phyloP scores from a whole-genome alignment of 768 basidiomycete genomes.

The Saitozyma podzolica region DNA sequence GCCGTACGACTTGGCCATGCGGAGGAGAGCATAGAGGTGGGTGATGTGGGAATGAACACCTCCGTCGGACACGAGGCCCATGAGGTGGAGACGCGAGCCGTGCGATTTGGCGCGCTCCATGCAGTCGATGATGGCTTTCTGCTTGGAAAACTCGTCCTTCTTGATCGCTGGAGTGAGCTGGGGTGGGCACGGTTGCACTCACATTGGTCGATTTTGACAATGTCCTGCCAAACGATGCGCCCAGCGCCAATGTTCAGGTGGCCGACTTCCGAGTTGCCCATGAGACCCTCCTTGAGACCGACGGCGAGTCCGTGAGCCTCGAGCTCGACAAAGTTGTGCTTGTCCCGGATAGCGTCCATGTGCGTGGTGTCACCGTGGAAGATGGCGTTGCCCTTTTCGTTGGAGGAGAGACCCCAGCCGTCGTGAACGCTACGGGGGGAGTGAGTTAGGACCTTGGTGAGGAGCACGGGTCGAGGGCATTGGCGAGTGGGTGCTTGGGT shows the following conservation, averaged over 20 bases:
- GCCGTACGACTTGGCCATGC: constrained; percentile 79
- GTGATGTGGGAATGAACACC: constrained; percentile 95
- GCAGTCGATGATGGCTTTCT: constrained; percentile 67
- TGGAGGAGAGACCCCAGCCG: constrained; percentile 77
- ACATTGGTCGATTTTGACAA: constrained; percentile 86
- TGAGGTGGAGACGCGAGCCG: constrained; percentile 80
- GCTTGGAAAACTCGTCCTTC: constrained; percentile 81
- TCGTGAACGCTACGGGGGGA: constrained; percentile 68
- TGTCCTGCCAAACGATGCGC: constrained; percentile 95
- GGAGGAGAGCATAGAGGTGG: constrained; percentile 85
- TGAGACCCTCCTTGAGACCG: constrained; percentile 86
- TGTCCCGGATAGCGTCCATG: constrained; percentile 83
- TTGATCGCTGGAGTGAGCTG: constrained; percentile 62
- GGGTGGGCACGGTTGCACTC: constrained; percentile 9
- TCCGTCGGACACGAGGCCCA: constrained; percentile 90
- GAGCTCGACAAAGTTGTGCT: constrained; percentile 70
- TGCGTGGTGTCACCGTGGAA: constrained; percentile 76
- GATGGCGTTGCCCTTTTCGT: constrained; percentile 84
- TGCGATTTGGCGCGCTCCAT: constrained; percentile 76
- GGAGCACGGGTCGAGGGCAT: not conserved
- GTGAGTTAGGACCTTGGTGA: not conserved
- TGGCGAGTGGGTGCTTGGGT: not conserved
- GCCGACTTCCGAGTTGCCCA: constrained; percentile 98
- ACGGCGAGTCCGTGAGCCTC: constrained; percentile 88
- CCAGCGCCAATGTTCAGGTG: constrained; percentile 95